Evolutionary conservation across 148 eudicot genomes (phyloP).

Genomic region (Silene uniflora): DNA sequence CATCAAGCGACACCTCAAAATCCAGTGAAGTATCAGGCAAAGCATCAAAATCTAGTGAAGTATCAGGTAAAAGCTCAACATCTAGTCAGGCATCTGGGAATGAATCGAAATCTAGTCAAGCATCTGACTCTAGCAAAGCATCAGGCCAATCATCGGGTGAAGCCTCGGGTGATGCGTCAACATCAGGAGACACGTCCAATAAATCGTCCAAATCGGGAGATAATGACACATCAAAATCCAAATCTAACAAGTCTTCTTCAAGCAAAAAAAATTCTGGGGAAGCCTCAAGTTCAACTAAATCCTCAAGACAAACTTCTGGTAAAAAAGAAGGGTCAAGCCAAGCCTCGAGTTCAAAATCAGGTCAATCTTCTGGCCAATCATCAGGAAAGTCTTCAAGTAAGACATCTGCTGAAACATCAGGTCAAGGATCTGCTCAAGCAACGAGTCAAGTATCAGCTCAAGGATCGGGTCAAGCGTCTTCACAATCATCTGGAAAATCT

Average conservation of each 20-base stretch:
- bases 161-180: neutral
- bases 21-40: neutral
- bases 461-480: neutral
- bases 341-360: neutral
- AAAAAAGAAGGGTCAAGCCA: neutral
- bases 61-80: neutral
- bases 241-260: neutral
- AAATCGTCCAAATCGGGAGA: neutral
- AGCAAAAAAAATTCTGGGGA: neutral
- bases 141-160: neutral
- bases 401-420: neutral
- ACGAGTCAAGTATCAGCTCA: neutral
- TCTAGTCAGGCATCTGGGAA: neutral
- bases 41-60: constrained; percentile 1
- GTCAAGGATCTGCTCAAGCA: neutral
- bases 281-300: neutral
- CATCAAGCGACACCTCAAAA: neutral
- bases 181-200: neutral
- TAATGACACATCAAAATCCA: neutral
- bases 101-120: neutral
- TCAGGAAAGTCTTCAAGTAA: constrained; percentile 1
- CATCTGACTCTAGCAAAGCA: neutral
- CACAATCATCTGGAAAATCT: neutral
- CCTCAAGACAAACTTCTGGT: neutral
- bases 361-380: neutral